phyloP scores from a whole-genome alignment of 805 yeast species.

The Wickerhamiella parazyma region DNA sequence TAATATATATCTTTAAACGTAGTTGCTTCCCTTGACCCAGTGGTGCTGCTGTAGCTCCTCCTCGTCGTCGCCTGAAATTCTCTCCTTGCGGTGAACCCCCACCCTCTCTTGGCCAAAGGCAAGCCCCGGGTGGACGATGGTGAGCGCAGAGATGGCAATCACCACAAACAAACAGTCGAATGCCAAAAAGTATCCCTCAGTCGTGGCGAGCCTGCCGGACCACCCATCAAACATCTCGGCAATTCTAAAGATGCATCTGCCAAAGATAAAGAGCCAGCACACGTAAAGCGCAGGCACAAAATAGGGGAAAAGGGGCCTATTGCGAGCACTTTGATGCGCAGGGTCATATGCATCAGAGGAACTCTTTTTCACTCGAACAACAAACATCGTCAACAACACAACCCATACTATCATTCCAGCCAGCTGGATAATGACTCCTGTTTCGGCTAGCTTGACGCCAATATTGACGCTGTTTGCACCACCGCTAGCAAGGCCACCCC shows the following conservation, averaged over 20 bases:
- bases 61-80: too few relatives aligned
- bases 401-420: slow-evolving; percentile 50
- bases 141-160: slow-evolving; percentile 33
- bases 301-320: slow-evolving; percentile 16
- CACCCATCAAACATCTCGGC: slow-evolving; percentile 64
- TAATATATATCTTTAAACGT: too few relatives aligned
- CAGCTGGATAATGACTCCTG: slow-evolving; percentile 68
- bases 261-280: slow-evolving; percentile 41
- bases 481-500: slow-evolving; percentile 59
- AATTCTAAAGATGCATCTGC: slow-evolving; percentile 61
- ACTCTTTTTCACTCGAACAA: slow-evolving; percentile 8
- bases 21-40: too few relatives aligned
- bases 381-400: slow-evolving; percentile 34
- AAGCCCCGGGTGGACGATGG: slow-evolving; percentile 52
- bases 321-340: slow-evolving; percentile 10
- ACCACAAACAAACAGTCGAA: slow-evolving; percentile 53
- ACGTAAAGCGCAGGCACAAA: slow-evolving; percentile 19
- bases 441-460: slow-evolving; percentile 60
- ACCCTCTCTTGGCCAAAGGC: slow-evolving; percentile 25
- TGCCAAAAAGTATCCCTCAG: slow-evolving; percentile 44
- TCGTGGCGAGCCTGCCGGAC: slow-evolving; percentile 47
- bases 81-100: too few relatives aligned
- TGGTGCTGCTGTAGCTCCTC: too few relatives aligned
- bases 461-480: slow-evolving; percentile 28
- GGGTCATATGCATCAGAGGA: slow-evolving; percentile 14